Evolutionary conservation across 2,329 filamentous ascomycete species (phyloP).

Genomic region (Aspergillus sclerotialis): DNA sequence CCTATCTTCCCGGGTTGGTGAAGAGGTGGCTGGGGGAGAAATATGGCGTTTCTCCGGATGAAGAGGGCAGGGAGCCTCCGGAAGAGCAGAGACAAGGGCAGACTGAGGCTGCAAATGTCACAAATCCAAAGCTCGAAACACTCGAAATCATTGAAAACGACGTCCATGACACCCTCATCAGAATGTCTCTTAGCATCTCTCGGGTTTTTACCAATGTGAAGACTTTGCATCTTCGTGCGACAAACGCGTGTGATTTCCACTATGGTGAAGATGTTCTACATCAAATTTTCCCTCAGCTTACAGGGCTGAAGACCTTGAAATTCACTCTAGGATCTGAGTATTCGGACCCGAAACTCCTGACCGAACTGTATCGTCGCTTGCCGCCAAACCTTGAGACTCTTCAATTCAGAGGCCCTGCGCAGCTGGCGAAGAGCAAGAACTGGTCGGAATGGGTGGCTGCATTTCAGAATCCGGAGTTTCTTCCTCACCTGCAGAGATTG

Average conservation of each 20-base stretch:
- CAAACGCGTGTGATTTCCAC: conserved; percentile 12
- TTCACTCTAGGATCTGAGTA: conserved; percentile 18
- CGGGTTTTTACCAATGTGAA: conserved; percentile 12
- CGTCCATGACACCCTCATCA: conserved; percentile 15
- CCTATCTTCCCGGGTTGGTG: conserved; percentile 8
- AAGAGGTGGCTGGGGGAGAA: conserved; percentile 8
- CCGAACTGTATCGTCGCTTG: conserved; percentile 11
- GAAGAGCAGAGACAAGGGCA: neutral
- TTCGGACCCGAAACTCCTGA: conserved; percentile 8
- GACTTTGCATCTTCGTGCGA: conserved; percentile 15
- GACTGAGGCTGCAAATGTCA: neutral
- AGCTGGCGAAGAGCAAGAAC: conserved; percentile 10
- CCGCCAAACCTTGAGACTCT: conserved; percentile 17
- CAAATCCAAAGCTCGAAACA: conserved; percentile 1
- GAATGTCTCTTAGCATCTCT: conserved; percentile 12
- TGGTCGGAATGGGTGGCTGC: conserved; percentile 17
- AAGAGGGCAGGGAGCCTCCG: too few species aligned
- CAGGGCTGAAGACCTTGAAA: conserved; percentile 9
- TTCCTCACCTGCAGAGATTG: conserved; percentile 14
- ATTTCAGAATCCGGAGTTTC: conserved; percentile 12
- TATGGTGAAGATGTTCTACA: conserved; percentile 10
- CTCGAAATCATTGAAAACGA: conserved; percentile 23
- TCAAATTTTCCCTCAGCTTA: conserved; percentile 9
- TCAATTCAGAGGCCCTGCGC: conserved; percentile 17
- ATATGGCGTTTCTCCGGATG: too few species aligned